Conservation (phyloP, 1,139 yeast genomes). For the Geotrichum histeridarum region DNA sequence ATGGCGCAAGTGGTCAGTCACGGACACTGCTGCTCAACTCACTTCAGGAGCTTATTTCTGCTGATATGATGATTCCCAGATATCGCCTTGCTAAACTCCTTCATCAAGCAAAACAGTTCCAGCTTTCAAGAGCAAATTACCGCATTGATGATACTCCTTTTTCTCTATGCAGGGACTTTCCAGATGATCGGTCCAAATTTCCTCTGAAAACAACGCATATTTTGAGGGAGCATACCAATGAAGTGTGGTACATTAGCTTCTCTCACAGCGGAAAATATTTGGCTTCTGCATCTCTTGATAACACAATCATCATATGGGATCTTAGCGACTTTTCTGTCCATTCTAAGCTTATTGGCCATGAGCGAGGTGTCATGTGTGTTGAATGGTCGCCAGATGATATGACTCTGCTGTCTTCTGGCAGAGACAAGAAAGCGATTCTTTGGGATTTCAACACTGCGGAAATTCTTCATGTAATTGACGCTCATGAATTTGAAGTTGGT, state of each 20-base stretch:
- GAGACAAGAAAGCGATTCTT: slow-evolving; percentile 61
- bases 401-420: slow-evolving; percentile 61
- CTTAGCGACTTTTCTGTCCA: slow-evolving; percentile 49
- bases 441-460: slow-evolving; percentile 54
- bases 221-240: slow-evolving; percentile 56
- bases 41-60: slow-evolving; percentile 46
- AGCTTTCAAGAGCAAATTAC: slow-evolving; percentile 43
- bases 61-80: slow-evolving; percentile 51
- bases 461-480: slow-evolving; percentile 24
- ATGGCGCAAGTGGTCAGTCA: slow-evolving; percentile 39
- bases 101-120: slow-evolving; percentile 49
- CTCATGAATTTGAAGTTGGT: slow-evolving; percentile 44
- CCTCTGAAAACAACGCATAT: slow-evolving; percentile 46
- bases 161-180: slow-evolving; percentile 35
- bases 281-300: slow-evolving; percentile 74
- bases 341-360: slow-evolving; percentile 44
- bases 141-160: slow-evolving; percentile 27
- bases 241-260: slow-evolving; percentile 79
- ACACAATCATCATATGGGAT: slow-evolving; percentile 61
- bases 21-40: slow-evolving; percentile 43
- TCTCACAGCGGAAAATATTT: slow-evolving; percentile 69
- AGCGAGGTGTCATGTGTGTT: slow-evolving; percentile 60
- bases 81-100: slow-evolving; percentile 48
- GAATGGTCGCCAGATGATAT: slow-evolving; percentile 71
- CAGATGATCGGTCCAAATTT: slow-evolving; percentile 39